These are phyloP conservation scores for Umbelopsis sp. DNA, from an alignment of 192 early-diverging fungal genomes.

Conservation along the genomic window DNA sequence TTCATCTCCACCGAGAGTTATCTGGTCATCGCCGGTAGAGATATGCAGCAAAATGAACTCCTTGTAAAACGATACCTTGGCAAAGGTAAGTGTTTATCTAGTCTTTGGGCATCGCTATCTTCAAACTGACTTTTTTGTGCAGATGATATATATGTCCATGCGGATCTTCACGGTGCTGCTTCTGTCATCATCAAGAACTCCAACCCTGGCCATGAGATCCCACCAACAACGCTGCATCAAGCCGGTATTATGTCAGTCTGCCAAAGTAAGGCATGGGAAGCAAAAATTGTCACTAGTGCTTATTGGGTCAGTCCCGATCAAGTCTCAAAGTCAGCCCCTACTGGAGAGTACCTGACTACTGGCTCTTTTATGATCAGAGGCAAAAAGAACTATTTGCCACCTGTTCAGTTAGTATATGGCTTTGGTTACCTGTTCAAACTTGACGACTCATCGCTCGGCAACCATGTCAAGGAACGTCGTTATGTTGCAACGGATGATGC, in stretches of 20 bases:
- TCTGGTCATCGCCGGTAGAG: constrained; percentile 89
- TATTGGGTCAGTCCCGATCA: constrained; percentile 93
- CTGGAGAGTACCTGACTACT: constrained; percentile 88
- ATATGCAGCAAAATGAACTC: constrained; percentile 92
- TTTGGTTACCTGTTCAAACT: constrained; percentile 92
- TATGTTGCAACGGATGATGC: constrained; percentile 42
- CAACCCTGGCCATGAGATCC: constrained; percentile 59
- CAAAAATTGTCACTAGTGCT: constrained; percentile 91
- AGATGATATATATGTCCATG: constrained; percentile 90
- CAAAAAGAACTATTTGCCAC: constrained; percentile 93
- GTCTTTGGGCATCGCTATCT: not conserved
- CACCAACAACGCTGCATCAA: constrained; percentile 90
- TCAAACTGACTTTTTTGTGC: constrained; percentile 48
- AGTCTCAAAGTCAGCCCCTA: constrained; percentile 87
- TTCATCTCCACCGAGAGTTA: constrained; percentile 93
- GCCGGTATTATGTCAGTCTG: constrained; percentile 96
- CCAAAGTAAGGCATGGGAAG: constrained; percentile 94
- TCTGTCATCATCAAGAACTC: constrained; percentile 89
- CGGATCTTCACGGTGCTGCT: constrained; percentile 91
- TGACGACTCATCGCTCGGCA: constrained; percentile 77
- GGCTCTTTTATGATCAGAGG: constrained; percentile 94
- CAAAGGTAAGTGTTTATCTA: constrained; percentile 39
- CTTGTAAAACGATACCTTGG: constrained; percentile 75
- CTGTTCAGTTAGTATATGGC: constrained; percentile 93
- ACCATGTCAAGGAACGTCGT: constrained; percentile 76